Conservation (phyloP, 257 asterid species). For the Penstemon eatonii region DNA sequence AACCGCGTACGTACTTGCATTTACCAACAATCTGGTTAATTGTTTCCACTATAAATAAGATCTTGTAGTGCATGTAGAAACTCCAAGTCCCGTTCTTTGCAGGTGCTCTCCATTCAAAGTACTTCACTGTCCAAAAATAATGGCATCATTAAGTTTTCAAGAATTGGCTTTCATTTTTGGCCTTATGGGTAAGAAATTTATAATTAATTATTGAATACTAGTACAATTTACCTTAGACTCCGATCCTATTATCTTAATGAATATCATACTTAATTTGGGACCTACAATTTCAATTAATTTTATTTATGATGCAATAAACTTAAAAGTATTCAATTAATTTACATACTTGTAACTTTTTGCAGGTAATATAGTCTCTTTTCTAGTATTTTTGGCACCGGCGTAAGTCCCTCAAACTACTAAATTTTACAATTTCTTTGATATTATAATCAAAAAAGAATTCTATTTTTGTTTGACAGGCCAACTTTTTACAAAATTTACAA, state of each 20-base stretch:
- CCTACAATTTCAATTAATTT: not conserved
- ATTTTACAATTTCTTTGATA: not conserved
- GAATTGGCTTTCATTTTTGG: slow-evolving; percentile 58
- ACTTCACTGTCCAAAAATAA: slow-evolving; percentile 11
- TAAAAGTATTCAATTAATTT: not conserved
- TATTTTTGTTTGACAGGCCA: slow-evolving; percentile 34
- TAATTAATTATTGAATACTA: not conserved
- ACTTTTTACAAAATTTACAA: slow-evolving; percentile 61
- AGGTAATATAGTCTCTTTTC: slow-evolving; percentile 62
- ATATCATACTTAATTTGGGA: too few relatives aligned
- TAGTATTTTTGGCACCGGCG: slow-evolving; percentile 70
- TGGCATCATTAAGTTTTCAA: slow-evolving; percentile 42
- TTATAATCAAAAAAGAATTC: too few relatives aligned
- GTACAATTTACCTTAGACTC: not conserved
- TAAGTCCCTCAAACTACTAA: slow-evolving; percentile 34
- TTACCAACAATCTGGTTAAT: not conserved
- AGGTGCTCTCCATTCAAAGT: slow-evolving; percentile 13
- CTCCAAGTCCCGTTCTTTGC: slow-evolving; percentile 25
- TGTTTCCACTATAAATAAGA: slow-evolving; percentile 10
- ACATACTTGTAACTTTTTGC: slow-evolving; percentile 15
- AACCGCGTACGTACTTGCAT: too few relatives aligned
- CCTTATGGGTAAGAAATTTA: slow-evolving; percentile 44
- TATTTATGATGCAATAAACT: not conserved
- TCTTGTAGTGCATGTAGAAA: not conserved
- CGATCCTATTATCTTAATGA: too few relatives aligned